Conservation (phyloP, 192 early-diverging fungal genomes). For the Glomus cerebriforme region DNA sequence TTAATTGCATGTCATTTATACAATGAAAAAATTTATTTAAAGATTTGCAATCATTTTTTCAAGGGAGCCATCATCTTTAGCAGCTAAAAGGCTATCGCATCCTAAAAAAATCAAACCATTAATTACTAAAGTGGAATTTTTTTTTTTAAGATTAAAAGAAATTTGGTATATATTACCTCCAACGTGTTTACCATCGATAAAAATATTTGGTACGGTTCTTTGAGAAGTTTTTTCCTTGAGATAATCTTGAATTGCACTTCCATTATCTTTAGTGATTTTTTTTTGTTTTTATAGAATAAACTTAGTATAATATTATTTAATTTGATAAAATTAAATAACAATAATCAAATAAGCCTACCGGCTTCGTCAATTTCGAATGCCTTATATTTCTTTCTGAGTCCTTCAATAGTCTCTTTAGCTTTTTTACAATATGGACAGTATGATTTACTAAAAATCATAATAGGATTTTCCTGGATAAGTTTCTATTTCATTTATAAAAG, state of each 20-base stretch:
- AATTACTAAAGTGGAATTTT: background rate
- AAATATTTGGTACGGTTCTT: slow-evolving; percentile 12
- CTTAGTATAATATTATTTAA: too few relatives aligned
- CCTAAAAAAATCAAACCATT: background rate
- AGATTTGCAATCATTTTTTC: background rate
- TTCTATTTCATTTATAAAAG: background rate
- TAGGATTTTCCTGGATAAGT: background rate
- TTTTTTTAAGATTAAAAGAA: background rate
- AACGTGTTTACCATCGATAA: background rate
- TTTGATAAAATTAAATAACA: too few relatives aligned
- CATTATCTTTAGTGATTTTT: background rate
- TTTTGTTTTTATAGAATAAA: too few relatives aligned
- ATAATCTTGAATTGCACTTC: slow-evolving; percentile 1
- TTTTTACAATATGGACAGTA: slow-evolving; percentile 14
- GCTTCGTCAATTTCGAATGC: too few relatives aligned
- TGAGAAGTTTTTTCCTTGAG: background rate
- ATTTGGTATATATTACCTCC: background rate
- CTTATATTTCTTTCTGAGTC: too few relatives aligned
- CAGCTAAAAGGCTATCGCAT: background rate
- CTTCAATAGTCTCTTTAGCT: background rate
- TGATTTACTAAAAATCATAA: background rate
- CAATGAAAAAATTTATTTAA: background rate
- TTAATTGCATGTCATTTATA: too few relatives aligned
- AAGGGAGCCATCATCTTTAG: background rate
- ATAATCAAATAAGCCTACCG: too few relatives aligned